Evolutionary conservation across 306 rosid species (phyloP), one percentile per base, ranked within the genome.

Genomic region (Cucurbita pepo): DNA sequence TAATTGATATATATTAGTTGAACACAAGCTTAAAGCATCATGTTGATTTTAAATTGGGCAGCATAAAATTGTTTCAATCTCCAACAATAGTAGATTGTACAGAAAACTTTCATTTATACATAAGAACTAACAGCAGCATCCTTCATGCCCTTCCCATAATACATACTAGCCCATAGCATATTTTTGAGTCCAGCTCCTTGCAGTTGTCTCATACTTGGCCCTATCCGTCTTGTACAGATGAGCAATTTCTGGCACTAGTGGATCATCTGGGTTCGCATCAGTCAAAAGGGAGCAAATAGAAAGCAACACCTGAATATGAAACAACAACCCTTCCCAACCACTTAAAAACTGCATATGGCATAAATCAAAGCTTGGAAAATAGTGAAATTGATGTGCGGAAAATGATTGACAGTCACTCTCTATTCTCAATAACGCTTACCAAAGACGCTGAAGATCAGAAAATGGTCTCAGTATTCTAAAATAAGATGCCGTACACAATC

Each of bases 121-220:
- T 76, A 54, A 14, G 77, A 73, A 73, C 76, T 61, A 73, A 83
- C 70, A 62, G 81, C 77, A 65, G 59, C 69, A 15, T 43, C 79
- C 77, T 73, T 75, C 67, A 71, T 55, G 82, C 79, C 76, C 73
- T 74, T 69, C 40, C 77, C n/a, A 22, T 75, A 79, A 52, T 78
- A 81, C 81, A 74, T 41, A 41, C 81, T 85, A 90, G 77, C 95
- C 95, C 96, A 90, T 90, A 12, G 96, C 96, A 76, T 90, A 90
- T 83, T 90, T 90, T 86, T 88, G 90, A 78, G 90, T 90, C 89
- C 95, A 90, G 95, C 92, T 90, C 91, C 95, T 79, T 36, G 96
- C 89, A 16, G 96, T 88, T 4, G 95, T 86, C 89, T 90, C 96
- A n/a, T 90, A 86, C 88, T 88, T 90, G 74, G 89, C 77, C 74